Evolutionary conservation across 73 alveolate genomes (phyloP).

Genomic region (Blepharisma stoltei): DNA sequence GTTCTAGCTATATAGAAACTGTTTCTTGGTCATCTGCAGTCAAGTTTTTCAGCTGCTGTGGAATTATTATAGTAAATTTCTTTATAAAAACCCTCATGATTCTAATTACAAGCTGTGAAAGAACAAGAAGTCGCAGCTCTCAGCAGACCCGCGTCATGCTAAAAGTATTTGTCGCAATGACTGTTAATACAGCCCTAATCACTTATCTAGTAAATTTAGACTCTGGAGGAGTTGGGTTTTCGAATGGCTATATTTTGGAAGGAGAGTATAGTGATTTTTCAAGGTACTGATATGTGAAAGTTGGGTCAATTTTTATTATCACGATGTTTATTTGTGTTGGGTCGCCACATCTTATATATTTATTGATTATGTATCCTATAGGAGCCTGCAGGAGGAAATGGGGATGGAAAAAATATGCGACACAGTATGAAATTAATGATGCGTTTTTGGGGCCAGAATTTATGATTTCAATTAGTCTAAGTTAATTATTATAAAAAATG

Average conservation of each 20-base stretch:
- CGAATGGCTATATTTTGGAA: not conserved
- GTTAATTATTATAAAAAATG: too few relatives aligned
- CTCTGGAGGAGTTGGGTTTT: not conserved
- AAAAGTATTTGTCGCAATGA: conserved; percentile 52
- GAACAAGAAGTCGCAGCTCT: not conserved
- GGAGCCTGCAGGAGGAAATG: conserved; percentile 17
- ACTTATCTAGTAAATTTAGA: not conserved
- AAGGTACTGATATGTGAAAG: conserved; percentile 10
- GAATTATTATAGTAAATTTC: conserved; percentile 13
- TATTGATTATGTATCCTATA: not conserved
- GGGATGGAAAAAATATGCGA: not conserved
- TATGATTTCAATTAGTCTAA: conserved; percentile 7
- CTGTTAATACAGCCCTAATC: conserved; percentile 47
- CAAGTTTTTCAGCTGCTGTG: conserved; percentile 11
- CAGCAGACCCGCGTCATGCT: not conserved
- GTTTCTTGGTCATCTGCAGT: not conserved
- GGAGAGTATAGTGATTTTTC: conserved; percentile 20
- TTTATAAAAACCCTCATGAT: not conserved
- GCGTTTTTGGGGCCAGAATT: conserved; percentile 24
- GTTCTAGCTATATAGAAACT: not conserved
- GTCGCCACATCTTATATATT: conserved; percentile 22
- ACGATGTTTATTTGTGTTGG: not conserved
- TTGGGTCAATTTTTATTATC: not conserved
- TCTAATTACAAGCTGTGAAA: not conserved
- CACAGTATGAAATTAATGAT: conserved; percentile 11